Evolutionary conservation across 352 stramenopile species (phyloP), one percentile per base, ranked within the genome.

Genomic region (Globisporangium emineosum): DNA sequence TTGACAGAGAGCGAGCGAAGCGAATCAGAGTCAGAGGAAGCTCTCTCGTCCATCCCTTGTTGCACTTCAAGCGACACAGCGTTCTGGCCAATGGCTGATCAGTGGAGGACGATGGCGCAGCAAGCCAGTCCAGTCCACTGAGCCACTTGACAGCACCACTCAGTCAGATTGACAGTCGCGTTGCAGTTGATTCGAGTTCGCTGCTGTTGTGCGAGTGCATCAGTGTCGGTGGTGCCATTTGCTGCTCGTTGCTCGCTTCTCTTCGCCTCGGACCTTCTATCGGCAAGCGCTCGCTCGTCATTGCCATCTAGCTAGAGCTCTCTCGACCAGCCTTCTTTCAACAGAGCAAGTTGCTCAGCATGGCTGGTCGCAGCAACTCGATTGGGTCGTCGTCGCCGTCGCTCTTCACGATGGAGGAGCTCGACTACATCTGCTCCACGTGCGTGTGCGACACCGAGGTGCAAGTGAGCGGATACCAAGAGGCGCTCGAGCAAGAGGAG

Each of bases 371-470:
- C 5, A 17, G 35, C n/a, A 30, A 12, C 9, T 10, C 19, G 35
- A 50, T 29, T 40, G 12, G 30, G 4, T 60, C 66, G 2, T 70
- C 73, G 45, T 64, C 65, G 3, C 57, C 66, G 3, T 72, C 73
- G 29, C 65, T 66, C 50, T 75, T 78, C 56, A 75, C 72, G 5
- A 82, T 83, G 71, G 83, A 91, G 35, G 83, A 89, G 56, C 65
- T 91, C 29, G 79, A 86, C 61, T 83, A 76, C 65, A 86, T 88
- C 60, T 83, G 75, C 62, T 73, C 75, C 27, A 66, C 70, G 30
- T 90, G 81, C 42, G 70, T 83, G 42, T 92, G 81, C 61, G 76
- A 83, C 64, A 79, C 65, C 0, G 72, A 88, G 9, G 37, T 50
- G 25, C 69, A 76, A 42, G 73, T 79, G 27, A 63, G 51, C 23